Conservation (phyloP, 768 basidiomycete species). For the Rhodotorula toruloides region DNA sequence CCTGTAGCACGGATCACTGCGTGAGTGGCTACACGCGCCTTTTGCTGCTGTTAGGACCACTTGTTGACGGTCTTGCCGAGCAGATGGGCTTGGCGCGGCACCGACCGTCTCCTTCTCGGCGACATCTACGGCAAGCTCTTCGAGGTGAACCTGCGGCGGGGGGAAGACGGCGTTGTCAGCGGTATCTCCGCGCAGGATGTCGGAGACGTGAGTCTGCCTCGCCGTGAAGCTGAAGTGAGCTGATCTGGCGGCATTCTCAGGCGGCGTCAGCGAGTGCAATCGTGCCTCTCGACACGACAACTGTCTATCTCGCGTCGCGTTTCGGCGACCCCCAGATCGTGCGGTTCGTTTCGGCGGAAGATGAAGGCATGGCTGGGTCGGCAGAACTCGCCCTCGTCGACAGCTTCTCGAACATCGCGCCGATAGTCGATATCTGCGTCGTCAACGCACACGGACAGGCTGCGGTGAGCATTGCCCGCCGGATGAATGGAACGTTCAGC, state of each 20-base stretch:
- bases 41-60: neutral
- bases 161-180: neutral
- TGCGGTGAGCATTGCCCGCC: conserved; percentile 49
- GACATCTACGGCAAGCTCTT: conserved; percentile 39
- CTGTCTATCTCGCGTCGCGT: conserved; percentile 74
- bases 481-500: conserved; percentile 48
- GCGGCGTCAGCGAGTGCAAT: conserved; percentile 64
- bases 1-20: conserved; percentile 35
- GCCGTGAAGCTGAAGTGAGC: conserved; percentile 12
- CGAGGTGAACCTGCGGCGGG: neutral
- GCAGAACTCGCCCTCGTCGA: conserved; percentile 60
- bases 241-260: conserved; percentile 49
- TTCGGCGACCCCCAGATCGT: conserved; percentile 74
- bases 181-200: conserved; percentile 56
- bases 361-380: conserved; percentile 1
- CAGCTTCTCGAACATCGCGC: conserved; percentile 69
- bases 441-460: conserved; percentile 44
- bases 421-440: conserved; percentile 72
- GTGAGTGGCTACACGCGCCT: no score
- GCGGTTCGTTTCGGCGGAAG: conserved; percentile 49
- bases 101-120: conserved; percentile 26
- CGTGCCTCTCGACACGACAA: conserved; percentile 65
- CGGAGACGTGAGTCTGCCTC: conserved; percentile 55
- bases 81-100: conserved; percentile 2
- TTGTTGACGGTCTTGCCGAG: no score